Base-by-base conservation (phyloP, 2,329 filamentous ascomycete genomes). In the Aphanoascus verrucosus region DNA sequence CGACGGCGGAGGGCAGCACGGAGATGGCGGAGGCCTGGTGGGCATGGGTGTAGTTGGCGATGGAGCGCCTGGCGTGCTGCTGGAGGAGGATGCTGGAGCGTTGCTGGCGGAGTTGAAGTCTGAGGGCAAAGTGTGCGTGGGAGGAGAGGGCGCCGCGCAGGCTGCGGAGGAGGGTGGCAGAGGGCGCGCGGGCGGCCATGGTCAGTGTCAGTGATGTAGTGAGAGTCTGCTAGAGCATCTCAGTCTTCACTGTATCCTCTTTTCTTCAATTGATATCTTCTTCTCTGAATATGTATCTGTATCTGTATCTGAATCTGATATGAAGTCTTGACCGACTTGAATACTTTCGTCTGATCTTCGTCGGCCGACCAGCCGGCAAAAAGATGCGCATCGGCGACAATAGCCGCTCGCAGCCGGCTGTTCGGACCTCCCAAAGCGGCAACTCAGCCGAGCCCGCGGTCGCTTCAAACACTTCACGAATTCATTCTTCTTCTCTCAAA, bases 21-120 rank as follows among this genome's bases (percentile, higher is more conserved):
- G 90, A 95, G 57, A 96, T 84, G 53, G 88, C 85, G 58, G 81
- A 80, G 35, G 88, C 87, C 72, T 95, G 88, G 68, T 89, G 82
- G 1, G 84, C 80, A 57, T 88, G 81, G 7, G 85, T 87, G 69
- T 94, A 90, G 42, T 81, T 88, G 55, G 90, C 85, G 61, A 86
- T 76, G 9, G 60, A 61, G 34, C 61, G 49, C 44, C 62, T 59
- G 17, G 32, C 40, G 11, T 50, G 47, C 12, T 28, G 52, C 4
- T 45, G 28, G 28, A 43, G 15, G 19, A 49, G 50, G 20, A 40
- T n/a, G 34, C 31, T 43, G 28, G 34, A 31, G 11, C 45, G 45
- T 11, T 48, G 43, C 28, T 46, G 44, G n/a, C n/a, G n/a, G n/a
- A n/a, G n/a, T n/a, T n/a, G n/a, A n/a, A n/a, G n/a, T 48, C 53